Evolutionary conservation across 2,329 filamentous ascomycete genomes (phyloP), one percentile per base, ranked within the genome.

Genomic region (Tolypocladium pustulatum): DNA sequence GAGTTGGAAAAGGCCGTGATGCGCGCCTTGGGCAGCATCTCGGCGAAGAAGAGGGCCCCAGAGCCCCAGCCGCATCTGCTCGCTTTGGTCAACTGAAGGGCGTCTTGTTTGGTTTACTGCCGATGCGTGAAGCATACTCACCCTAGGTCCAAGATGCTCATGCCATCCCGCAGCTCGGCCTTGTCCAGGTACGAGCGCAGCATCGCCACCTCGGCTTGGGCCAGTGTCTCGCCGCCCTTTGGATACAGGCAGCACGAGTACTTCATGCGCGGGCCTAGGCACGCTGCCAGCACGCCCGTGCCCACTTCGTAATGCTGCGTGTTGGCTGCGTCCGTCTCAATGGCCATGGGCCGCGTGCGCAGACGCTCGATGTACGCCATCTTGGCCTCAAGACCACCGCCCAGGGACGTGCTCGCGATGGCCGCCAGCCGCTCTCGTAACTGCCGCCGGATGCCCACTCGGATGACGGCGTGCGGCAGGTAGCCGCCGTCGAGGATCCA

Each of bases 231-330:
- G 60, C 74, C 73, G 20, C 83, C 84, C 61, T 79, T 81, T 4
- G 81, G 80, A 69, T 89, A 89, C 66, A 87, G 73, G 68, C 83
- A 87, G 62, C 76, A 79, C n/a, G 81, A 85, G 69, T 89, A 90
- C 77, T 89, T 89, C 85, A 89, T 89, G 58, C 85, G 75, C 4
- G 84, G 83, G 0, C 87, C 87, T 15, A 90, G 73, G 69, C 80
- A 84, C 34, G 79, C 81, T 34, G 73, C 71, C 46, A 89, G 70
- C 30, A 89, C 81, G 4, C 82, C 83, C 0, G 86, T 87, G 43
- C 83, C 84, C 46, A 89, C 86, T 72, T 89, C 86, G 67, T 90
- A 89, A 71, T 89, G 86, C 76, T 89, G 86, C 65, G 81, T 74
- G 68, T 89, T 89, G 27, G 87, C 86, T 2, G 78, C 74, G 4